Evolutionary conservation across 164 flowering plant genomes (phyloP).

Genomic region (Houttuynia cordata): DNA sequence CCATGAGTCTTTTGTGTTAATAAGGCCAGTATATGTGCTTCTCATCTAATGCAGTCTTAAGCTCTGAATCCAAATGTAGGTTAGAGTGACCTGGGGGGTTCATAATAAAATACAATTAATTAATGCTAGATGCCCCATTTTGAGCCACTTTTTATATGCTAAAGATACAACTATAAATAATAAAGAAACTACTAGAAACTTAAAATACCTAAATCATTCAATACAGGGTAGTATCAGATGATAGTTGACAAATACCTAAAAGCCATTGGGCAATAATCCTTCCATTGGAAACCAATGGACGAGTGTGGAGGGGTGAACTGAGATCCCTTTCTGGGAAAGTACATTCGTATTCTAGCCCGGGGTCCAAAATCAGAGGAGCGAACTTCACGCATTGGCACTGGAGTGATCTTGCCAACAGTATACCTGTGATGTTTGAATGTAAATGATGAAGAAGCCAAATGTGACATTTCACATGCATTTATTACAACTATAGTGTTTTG

Average conservation of each 20-base stretch:
- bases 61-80: too few species aligned
- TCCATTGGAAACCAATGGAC: slow-evolving; percentile 81
- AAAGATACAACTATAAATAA: not conserved
- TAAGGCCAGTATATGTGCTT: too few species aligned
- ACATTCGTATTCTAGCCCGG: slow-evolving; percentile 79
- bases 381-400: slow-evolving; percentile 90
- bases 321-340: slow-evolving; percentile 80
- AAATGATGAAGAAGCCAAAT: not conserved
- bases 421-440: slow-evolving; percentile 48
- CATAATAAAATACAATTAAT: too few species aligned
- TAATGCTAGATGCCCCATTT: too few species aligned
- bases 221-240: not conserved
- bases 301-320: slow-evolving; percentile 80
- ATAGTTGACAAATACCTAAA: slow-evolving; percentile 49
- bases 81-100: too few species aligned
- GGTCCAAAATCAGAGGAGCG: slow-evolving; percentile 89
- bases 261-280: slow-evolving; percentile 98
- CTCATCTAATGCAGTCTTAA: too few species aligned
- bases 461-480: not conserved
- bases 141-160: too few species aligned
- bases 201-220: not conserved
- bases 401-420: slow-evolving; percentile 94
- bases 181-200: not conserved
- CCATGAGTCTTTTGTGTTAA: too few species aligned
- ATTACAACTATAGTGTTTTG: too few species aligned